A percentile compares a stretch with the other conserved stretches of the same genome.
Conservation (phyloP, 768 basidiomycete genomes). For the Phallus indusiatus region DNA sequence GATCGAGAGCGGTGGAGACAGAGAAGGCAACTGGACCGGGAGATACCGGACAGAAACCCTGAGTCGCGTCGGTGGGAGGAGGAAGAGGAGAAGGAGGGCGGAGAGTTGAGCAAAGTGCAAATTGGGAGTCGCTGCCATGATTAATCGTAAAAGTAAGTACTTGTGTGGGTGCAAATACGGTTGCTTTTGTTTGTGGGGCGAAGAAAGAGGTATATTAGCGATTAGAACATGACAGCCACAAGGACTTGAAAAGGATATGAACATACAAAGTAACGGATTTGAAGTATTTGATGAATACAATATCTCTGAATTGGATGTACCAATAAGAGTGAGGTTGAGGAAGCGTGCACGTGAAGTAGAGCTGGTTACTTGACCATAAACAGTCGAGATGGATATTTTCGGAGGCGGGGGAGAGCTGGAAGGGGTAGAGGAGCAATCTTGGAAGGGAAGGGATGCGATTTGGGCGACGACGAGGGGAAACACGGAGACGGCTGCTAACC, state of each 20-base stretch:
- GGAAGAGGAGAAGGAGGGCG: conserved; percentile 70
- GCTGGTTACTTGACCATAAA: conserved; percentile 63
- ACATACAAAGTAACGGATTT: conserved; percentile 50
- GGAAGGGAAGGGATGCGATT: conserved; percentile 52
- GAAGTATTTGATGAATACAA: conserved; percentile 49
- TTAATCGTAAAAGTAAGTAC: conserved; percentile 65
- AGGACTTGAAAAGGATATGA: too few relatives aligned
- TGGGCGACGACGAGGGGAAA: conserved; percentile 26
- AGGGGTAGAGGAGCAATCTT: conserved; percentile 59
- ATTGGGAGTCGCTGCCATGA: conserved; percentile 55
- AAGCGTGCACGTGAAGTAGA: conserved; percentile 18
- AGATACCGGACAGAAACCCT: conserved; percentile 64
- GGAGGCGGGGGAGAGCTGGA: conserved; percentile 21
- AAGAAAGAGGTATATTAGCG: too few relatives aligned
- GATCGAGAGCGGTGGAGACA: conserved; percentile 22
- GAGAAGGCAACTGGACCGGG: conserved; percentile 79
- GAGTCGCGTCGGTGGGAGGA: conserved; percentile 24
- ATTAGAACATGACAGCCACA: too few relatives aligned
- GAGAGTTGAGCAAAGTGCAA: conserved; percentile 58
- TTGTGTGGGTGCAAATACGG: conserved; percentile 75
- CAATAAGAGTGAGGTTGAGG: conserved; percentile 68
- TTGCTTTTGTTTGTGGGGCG: too few relatives aligned
- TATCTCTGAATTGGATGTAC: conserved; percentile 49
- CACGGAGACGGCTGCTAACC: conserved; percentile 7
- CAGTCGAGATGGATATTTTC: conserved; percentile 56